Conservation (phyloP, 768 basidiomycete genomes). For the Mycena metata region DNA sequence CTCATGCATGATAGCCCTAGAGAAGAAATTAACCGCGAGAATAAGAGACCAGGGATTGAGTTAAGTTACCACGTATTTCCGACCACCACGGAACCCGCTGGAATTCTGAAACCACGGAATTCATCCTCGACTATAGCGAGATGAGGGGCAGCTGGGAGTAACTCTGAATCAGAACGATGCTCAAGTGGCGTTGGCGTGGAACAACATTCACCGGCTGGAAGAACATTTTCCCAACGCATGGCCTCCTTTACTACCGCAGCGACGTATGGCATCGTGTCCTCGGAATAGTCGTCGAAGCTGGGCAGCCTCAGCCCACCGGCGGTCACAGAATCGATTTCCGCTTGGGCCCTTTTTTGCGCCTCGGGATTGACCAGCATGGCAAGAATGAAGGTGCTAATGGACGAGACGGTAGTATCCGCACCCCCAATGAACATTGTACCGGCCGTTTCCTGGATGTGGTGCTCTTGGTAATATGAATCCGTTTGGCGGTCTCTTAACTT, state of each 20-base stretch:
- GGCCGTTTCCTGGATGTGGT: not conserved
- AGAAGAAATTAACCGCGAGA: not conserved
- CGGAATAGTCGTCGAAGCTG: constrained; percentile 44
- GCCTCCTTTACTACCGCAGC: constrained; percentile 53
- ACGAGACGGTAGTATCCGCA: constrained; percentile 52
- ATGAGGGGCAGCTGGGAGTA: constrained; percentile 43
- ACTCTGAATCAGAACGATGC: not conserved
- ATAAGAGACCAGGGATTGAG: too few relatives aligned
- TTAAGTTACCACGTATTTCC: constrained; percentile 41
- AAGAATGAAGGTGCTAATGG: constrained; percentile 48
- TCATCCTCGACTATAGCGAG: constrained; percentile 47
- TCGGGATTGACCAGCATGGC: constrained; percentile 17
- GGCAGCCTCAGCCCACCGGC: constrained; percentile 51
- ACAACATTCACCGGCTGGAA: constrained; percentile 48
- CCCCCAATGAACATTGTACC: constrained; percentile 29
- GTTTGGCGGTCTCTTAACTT: constrained; percentile 16
- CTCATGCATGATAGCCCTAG: constrained; percentile 33
- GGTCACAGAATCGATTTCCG: constrained; percentile 34
- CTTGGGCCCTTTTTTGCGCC: constrained; percentile 4
- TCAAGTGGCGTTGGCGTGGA: too few relatives aligned
- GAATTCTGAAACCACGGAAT: constrained; percentile 53
- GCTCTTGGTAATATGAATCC: not conserved
- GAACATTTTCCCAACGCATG: constrained; percentile 49
- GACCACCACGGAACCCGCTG: constrained; percentile 43
- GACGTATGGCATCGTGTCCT: constrained; percentile 49